Evolutionary conservation across 2,329 filamentous ascomycete species (phyloP), one percentile per base, ranked within the genome.

Genomic region (Colletotrichum aenigma): DNA sequence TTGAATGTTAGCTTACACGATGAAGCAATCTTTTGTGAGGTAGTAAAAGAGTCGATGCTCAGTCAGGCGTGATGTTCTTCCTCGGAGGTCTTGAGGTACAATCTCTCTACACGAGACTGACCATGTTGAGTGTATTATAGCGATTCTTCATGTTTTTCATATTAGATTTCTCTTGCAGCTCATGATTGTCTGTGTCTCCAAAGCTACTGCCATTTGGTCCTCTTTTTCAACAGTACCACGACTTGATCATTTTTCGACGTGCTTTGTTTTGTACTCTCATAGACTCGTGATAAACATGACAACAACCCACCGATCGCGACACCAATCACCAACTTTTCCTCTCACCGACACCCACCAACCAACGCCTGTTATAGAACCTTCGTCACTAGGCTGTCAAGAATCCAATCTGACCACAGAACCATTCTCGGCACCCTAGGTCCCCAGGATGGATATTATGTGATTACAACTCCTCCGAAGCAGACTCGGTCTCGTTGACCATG

Each of bases 401-500:
- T 52, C 43, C 10, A 28, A 12, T 36, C 21, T 34, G 16, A 6
- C 38, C 34, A 38, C 30, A 24, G 6, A 12, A 32, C 7, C 4
- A 24, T 28, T 24, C 32, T 34, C 18, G 34, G 21, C 21, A 69
- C 6, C 12, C 30, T 13, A 15, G 18, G 16, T 16, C 15, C 7
- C 16, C n/a, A 26, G 21, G 15, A 16, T 8, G 32, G 13, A 9
- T 13, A 65, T 65, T 10, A 28, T 10, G 43, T 13, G 15, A 43
- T 74, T 28, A 76, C 58, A 76, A 24, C 58, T 76, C 74, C 43
- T 76, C 74, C 34, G 65, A 73, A 21, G 58, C 9, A 30, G 36
- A 28, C 38, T 76, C 74, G 43, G 74, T 76, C 34, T 34, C 69
- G 64, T 76, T 76, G 30, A 68, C 66, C 70, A 74, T 76, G 70